Percentiles rank a stretch among this genome's conserved stretches.
phyloP scores from a whole-genome alignment of 2,329 filamentous ascomycete species.

The Fonsecaea monophora region DNA sequence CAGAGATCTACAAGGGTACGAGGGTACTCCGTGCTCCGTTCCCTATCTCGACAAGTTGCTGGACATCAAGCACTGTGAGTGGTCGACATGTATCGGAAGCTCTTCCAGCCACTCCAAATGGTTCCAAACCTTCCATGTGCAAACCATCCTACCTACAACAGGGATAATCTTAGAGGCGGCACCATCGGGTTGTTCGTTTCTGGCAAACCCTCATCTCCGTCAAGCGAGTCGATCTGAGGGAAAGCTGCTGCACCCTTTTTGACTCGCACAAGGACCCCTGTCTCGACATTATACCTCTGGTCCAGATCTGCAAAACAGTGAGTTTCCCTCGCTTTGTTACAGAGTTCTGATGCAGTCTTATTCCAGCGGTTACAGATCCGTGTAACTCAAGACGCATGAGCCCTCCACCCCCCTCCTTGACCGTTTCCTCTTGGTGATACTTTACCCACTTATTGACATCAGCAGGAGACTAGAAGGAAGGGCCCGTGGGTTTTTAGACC shows the following conservation, averaged over 20 bases:
- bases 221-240: constrained; percentile 9
- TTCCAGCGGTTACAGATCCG: constrained; percentile 14
- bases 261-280: background rate
- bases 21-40: constrained; percentile 12
- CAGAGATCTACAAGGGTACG: constrained; percentile 23
- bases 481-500: constrained; percentile 1
- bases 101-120: constrained; percentile 22
- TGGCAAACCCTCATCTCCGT: constrained; percentile 22
- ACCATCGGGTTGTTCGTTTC: constrained; percentile 18
- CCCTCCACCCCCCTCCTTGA: background rate
- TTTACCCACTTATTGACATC: constrained; percentile 8
- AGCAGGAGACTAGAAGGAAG: constrained; percentile 1
- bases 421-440: constrained; percentile 28
- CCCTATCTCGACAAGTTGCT: constrained; percentile 19
- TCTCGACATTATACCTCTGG: background rate
- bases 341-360: background rate
- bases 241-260: background rate
- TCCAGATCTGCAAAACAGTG: background rate
- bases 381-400: constrained; percentile 22
- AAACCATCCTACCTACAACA: background rate
- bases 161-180: constrained; percentile 16
- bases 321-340: background rate
- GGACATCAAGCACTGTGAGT: constrained; percentile 9
- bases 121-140: constrained; percentile 24
- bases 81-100: constrained; percentile 9